Percentiles rank a stretch among this genome's conserved stretches.
phyloP scores from a whole-genome alignment of 768 basidiomycete genomes.

The Tylopilus felleus region DNA sequence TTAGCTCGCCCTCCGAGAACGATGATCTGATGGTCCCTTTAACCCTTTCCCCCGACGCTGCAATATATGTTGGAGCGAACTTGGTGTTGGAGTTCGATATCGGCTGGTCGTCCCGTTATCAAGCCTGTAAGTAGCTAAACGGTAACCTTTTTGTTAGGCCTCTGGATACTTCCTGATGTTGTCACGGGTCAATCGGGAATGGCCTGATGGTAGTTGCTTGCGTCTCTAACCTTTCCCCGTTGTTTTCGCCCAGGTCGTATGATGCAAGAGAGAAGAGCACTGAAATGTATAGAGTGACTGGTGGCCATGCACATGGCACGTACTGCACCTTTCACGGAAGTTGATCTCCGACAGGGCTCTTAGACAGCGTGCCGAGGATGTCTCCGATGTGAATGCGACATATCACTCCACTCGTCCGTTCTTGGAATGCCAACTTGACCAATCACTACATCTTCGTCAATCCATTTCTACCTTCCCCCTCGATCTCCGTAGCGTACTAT shows the following conservation, averaged over 20 bases:
- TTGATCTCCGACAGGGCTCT: slow-evolving; percentile 20
- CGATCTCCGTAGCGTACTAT: slow-evolving; percentile 32
- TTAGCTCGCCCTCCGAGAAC: slow-evolving; percentile 10
- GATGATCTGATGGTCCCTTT: slow-evolving; percentile 15
- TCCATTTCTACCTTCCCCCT: slow-evolving; percentile 14
- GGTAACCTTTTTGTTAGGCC: slow-evolving; percentile 17
- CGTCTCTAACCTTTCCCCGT: slow-evolving; percentile 19
- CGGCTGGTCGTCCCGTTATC: slow-evolving; percentile 1
- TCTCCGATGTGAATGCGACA: slow-evolving; percentile 19
- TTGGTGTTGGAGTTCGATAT: slow-evolving; percentile 9
- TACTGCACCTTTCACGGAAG: slow-evolving; percentile 26
- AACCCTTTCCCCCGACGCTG: slow-evolving; percentile 6
- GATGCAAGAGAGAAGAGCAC: slow-evolving; percentile 29
- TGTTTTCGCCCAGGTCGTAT: slow-evolving; percentile 21
- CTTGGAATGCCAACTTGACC: slow-evolving; percentile 23
- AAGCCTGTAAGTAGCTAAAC: slow-evolving; percentile 20
- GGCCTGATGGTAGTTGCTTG: slow-evolving; percentile 15
- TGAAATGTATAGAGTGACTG: slow-evolving; percentile 25
- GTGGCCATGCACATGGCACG: slow-evolving; percentile 8
- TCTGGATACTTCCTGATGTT: slow-evolving; percentile 6
- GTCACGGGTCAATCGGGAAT: slow-evolving; percentile 6
- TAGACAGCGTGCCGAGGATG: slow-evolving; percentile 12
- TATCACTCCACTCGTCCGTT: slow-evolving; percentile 9
- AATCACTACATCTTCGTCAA: slow-evolving; percentile 9
- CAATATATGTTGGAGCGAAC: slow-evolving; percentile 1